Evolutionary conservation across 805 yeast species (phyloP).

Genomic region (Isabelozyma heimii): DNA sequence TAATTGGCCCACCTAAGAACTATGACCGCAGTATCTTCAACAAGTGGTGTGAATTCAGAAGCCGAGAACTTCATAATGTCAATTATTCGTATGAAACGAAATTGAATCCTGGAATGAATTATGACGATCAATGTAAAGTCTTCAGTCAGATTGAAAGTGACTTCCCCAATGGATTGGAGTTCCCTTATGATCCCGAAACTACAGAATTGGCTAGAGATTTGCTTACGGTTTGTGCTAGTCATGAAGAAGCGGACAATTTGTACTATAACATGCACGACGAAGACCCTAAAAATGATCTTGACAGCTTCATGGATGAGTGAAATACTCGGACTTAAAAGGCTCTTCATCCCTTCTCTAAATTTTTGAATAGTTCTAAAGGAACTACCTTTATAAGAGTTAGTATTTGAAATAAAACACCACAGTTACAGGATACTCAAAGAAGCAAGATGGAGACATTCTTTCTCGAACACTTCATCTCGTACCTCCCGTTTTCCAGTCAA

Average conservation of each 20-base stretch:
- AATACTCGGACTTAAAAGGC: no score
- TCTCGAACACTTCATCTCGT: background rate
- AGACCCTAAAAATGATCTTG: constrained; percentile 2
- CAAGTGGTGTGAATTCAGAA: constrained; percentile 40
- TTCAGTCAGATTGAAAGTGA: constrained; percentile 39
- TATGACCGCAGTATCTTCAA: constrained; percentile 40
- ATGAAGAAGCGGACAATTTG: constrained; percentile 76
- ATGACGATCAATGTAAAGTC: constrained; percentile 4
- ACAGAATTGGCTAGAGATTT: constrained; percentile 71
- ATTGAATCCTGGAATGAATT: constrained; percentile 4
- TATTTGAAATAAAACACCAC: no score
- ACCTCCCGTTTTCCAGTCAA: background rate
- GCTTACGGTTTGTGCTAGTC: constrained; percentile 63
- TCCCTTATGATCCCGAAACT: constrained; percentile 58
- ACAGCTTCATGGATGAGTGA: background rate
- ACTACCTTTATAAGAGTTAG: no score
- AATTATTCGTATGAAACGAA: constrained; percentile 6
- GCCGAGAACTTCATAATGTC: constrained; percentile 35
- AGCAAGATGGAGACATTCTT: background rate
- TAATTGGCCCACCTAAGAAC: constrained; percentile 12
- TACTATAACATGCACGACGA: constrained; percentile 61
- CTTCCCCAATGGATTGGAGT: constrained; percentile 58
- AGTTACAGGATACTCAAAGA: no score
- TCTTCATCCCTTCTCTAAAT: no score
- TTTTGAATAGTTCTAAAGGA: no score